Conservation (phyloP, 2,329 filamentous ascomycete species). For the Claviceps fusiformis region DNA sequence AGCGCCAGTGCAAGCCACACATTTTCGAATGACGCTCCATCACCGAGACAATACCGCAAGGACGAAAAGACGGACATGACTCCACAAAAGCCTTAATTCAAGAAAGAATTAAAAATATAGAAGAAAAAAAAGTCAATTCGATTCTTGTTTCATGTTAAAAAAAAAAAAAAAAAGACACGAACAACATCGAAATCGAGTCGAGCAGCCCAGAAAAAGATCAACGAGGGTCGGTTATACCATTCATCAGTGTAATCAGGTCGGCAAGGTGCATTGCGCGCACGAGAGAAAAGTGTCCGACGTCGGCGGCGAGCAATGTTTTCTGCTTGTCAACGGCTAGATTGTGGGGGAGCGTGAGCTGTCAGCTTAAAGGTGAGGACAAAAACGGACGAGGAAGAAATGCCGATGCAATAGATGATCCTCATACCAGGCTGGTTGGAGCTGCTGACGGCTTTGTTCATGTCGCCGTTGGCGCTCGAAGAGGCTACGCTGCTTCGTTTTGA, state of each 20-base stretch:
- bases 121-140: no score
- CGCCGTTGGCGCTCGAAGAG: constrained; percentile 14
- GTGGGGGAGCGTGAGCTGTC: neutral
- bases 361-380: neutral
- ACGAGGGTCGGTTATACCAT: constrained; percentile 35
- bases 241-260: constrained; percentile 71
- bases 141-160: no score
- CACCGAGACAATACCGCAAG: constrained; percentile 77
- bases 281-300: constrained; percentile 61
- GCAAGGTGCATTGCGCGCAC: constrained; percentile 62
- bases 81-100: constrained; percentile 73
- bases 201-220: neutral
- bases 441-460: constrained; percentile 15
- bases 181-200: no score
- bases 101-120: no score
- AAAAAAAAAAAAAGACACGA: no score
- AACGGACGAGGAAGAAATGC: neutral
- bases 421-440: constrained; percentile 20
- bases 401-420: constrained; percentile 2
- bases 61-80: constrained; percentile 95
- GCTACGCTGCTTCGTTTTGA: constrained; percentile 44
- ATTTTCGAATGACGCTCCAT: constrained; percentile 49
- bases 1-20: constrained; percentile 75
- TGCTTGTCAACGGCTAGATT: constrained; percentile 56
- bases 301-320: constrained; percentile 54